Base-by-base conservation (phyloP, 1,139 yeast genomes). In the Candida sp. region DNA sequence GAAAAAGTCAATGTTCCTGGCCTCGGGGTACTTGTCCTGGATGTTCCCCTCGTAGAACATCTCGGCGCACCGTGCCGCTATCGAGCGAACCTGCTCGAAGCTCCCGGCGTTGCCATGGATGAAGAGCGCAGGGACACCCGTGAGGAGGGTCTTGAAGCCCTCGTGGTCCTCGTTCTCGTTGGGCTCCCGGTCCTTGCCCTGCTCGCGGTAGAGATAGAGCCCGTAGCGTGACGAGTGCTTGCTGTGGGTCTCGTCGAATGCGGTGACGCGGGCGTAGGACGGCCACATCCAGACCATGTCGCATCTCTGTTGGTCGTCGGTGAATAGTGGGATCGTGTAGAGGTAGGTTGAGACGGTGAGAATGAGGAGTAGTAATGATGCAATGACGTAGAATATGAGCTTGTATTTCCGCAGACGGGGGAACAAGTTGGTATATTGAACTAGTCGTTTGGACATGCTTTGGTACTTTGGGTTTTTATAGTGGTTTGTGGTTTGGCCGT, bases 81-180 rank as follows among this genome's bases (percentile, higher is more conserved):
- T 81, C 1, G 97, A 89, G 50, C 99, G 75, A 7, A 84, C 96
- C 68, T 96, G 99, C 58, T 85, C 83, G 67, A 85, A 92, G 57
- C 96, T 88, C 1, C 99, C 99, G 0, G 99, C 99, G 65, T 96
- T 96, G 0, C 99, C 99, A 0, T 99, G 99, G 38, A 96, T 88
- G 64, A 96, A 96, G 23, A 96, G 72, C 1, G 90, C 91, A 0
- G 99, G 99, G 1, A 88, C 80, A 0, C 98, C 99, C 47, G 78
- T 79, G 33, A 88, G 66, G 7, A 60, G 48, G 28, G 47, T 42
- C 11, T 37, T 38, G n/a, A 44, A 48, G 5, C 46, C 47, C 12
- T 46, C 49, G 8, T 68, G 69, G 12, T 44, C 46, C 4, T 49
- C 49, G 12, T 73, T 63, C 11, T 72, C 70, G 27, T 68, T 64